A percentile compares a stretch with the other conserved stretches of the same genome.
Evolutionary conservation across 2,329 filamentous ascomycete species (phyloP).

Genomic region (Epichloe sylvatica): DNA sequence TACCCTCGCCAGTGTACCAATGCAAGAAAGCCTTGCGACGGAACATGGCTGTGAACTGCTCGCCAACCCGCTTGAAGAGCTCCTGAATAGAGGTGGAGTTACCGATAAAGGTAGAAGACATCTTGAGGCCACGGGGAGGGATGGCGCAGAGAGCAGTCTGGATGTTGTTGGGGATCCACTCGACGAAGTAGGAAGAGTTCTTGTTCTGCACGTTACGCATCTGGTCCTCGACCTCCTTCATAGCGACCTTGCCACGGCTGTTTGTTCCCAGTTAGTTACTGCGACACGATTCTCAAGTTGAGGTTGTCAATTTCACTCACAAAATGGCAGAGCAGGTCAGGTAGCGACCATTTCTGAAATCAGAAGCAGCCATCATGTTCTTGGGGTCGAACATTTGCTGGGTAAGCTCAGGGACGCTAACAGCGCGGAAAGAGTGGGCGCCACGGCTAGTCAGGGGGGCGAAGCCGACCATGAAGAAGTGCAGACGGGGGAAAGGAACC

Average conservation of each 20-base stretch:
- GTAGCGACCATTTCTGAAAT: constrained; percentile 99
- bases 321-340: constrained; percentile 99
- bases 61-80: constrained; percentile 98
- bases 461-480: constrained; percentile 99
- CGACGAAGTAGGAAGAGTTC: constrained; percentile 98
- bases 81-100: constrained; percentile 99
- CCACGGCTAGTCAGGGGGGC: constrained; percentile 77
- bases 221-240: constrained; percentile 99
- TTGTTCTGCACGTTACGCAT: constrained; percentile 99
- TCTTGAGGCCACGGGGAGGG: constrained; percentile 90
- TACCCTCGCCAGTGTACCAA: constrained; percentile 99
- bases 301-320: constrained; percentile 31
- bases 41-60: constrained; percentile 99
- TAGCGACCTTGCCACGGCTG: constrained; percentile 96
- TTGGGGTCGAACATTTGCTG: constrained; percentile 99
- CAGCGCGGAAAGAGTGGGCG: constrained; percentile 88
- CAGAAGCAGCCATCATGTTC: constrained; percentile 99
- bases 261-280: constrained; percentile 7
- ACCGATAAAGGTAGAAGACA: constrained; percentile 97
- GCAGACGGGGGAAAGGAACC: constrained; percentile 98
- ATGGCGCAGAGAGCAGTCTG: constrained; percentile 99
- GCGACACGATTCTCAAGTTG: background rate
- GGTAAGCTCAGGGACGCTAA: constrained; percentile 92
- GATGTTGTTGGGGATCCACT: constrained; percentile 99
- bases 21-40: constrained; percentile 99